Percentiles rank a stretch among this genome's conserved stretches.
Evolutionary conservation across 345 rosid genomes (phyloP).

Genomic region (Cardiospermum halicacabum): DNA sequence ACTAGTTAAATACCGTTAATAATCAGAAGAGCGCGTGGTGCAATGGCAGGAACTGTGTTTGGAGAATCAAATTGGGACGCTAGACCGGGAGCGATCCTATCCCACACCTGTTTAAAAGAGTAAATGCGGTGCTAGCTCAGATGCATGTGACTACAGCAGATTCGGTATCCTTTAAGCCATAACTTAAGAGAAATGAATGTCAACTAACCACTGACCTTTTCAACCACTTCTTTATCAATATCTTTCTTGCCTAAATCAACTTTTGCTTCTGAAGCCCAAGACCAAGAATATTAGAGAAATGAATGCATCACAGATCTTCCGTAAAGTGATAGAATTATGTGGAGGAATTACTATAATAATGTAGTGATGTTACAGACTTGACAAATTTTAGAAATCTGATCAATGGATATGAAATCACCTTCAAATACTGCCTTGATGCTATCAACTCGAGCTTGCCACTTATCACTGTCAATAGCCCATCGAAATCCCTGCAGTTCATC

Average conservation of each 20-base stretch:
- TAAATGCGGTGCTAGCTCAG: not conserved
- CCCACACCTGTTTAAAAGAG: slow-evolving; percentile 62
- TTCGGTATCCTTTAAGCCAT: not conserved
- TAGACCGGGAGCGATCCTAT: slow-evolving; percentile 86
- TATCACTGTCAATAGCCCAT: slow-evolving; percentile 81
- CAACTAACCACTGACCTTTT: slow-evolving; percentile 43
- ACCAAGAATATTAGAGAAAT: slow-evolving; percentile 7
- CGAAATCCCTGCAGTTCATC: slow-evolving; percentile 57
- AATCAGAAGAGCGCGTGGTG: slow-evolving; percentile 70
- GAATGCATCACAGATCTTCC: not conserved
- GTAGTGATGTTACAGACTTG: not conserved
- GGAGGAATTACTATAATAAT: no score
- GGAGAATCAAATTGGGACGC: slow-evolving; percentile 72
- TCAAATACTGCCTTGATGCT: slow-evolving; percentile 77
- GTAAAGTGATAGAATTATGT: no score
- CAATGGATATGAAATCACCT: slow-evolving; percentile 36
- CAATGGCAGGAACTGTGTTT: slow-evolving; percentile 57
- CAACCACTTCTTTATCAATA: slow-evolving; percentile 76
- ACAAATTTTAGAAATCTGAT: not conserved
- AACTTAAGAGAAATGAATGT: no score
- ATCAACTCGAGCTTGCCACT: slow-evolving; percentile 81
- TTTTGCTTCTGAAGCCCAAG: slow-evolving; percentile 53
- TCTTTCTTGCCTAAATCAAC: slow-evolving; percentile 54
- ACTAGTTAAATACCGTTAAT: slow-evolving; percentile 51
- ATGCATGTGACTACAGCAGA: not conserved